Conservation (phyloP, 164 flowering plant genomes). For the Warburgia ugandensis region DNA sequence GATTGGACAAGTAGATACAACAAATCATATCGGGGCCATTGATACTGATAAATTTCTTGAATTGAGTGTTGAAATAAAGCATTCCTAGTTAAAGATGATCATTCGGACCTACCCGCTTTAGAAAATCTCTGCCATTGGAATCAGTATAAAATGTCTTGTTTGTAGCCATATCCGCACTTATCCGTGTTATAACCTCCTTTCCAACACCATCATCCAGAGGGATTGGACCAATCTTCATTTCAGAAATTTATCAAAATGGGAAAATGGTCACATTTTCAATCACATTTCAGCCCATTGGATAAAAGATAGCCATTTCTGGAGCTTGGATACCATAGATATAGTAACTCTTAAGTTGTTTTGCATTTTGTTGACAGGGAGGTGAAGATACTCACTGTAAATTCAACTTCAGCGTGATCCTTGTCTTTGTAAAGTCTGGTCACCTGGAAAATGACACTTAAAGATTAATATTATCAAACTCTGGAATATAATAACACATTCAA, state of each 20-base stretch:
- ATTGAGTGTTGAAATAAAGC: too few species aligned
- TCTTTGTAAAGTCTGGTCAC: conserved; percentile 75
- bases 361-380: not conserved
- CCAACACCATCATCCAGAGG: conserved; percentile 65
- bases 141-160: conserved; percentile 75
- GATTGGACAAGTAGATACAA: too few species aligned
- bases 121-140: conserved; percentile 84
- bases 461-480: too few species aligned
- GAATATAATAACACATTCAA: too few species aligned
- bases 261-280: too few species aligned
- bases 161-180: conserved; percentile 70
- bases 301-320: not conserved
- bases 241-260: conserved; percentile 9
- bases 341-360: not conserved
- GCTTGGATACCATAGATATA: too few species aligned
- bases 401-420: conserved; percentile 82
- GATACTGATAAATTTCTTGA: too few species aligned
- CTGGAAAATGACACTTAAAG: conserved; percentile 38
- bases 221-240: conserved; percentile 72
- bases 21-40: too few species aligned
- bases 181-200: conserved; percentile 69
- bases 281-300: not conserved
- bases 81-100: not conserved
- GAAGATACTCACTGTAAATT: conserved; percentile 59
- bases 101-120: conserved; percentile 51